phyloP scores from a whole-genome alignment of 768 basidiomycete species.

The Trametes gibbosa region DNA sequence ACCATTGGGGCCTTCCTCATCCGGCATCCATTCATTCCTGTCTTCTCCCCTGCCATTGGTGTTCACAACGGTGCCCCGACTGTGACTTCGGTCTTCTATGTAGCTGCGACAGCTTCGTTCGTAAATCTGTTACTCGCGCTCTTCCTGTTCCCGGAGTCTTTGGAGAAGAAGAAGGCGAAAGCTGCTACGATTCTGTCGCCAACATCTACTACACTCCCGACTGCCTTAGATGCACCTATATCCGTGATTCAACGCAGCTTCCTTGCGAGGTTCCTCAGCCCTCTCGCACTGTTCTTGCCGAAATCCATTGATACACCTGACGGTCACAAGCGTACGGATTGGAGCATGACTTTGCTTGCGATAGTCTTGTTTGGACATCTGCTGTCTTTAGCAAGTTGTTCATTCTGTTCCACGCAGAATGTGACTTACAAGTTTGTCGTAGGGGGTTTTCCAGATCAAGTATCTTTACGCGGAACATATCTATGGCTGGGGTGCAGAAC shows the following conservation, averaged over 20 bases:
- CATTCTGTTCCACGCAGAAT: not conserved
- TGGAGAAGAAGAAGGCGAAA: constrained; percentile 44
- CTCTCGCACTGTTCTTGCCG: constrained; percentile 71
- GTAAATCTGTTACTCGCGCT: constrained; percentile 56
- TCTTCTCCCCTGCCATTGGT: constrained; percentile 19
- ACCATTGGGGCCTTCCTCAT: constrained; percentile 59
- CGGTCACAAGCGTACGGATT: constrained; percentile 52
- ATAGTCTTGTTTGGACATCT: constrained; percentile 60
- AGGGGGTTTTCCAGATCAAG: constrained; percentile 74
- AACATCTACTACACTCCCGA: not conserved
- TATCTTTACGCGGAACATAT: constrained; percentile 76
- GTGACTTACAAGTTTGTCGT: not conserved
- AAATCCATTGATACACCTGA: constrained; percentile 41
- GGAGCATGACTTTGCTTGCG: constrained; percentile 71
- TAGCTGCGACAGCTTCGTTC: constrained; percentile 43
- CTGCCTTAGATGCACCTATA: constrained; percentile 20
- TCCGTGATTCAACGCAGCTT: constrained; percentile 25
- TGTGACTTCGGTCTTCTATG: constrained; percentile 53
- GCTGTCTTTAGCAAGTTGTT: constrained; percentile 56
- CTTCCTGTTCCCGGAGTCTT: constrained; percentile 51
- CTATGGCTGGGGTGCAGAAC: constrained; percentile 63
- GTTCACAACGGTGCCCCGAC: constrained; percentile 35
- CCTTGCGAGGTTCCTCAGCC: constrained; percentile 50
- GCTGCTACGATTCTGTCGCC: constrained; percentile 17
- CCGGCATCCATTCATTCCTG: constrained; percentile 38